These are phyloP conservation scores for Hemileccinum impolitum DNA, from an alignment of 768 basidiomycete genomes.

Conservation along the genomic window DNA sequence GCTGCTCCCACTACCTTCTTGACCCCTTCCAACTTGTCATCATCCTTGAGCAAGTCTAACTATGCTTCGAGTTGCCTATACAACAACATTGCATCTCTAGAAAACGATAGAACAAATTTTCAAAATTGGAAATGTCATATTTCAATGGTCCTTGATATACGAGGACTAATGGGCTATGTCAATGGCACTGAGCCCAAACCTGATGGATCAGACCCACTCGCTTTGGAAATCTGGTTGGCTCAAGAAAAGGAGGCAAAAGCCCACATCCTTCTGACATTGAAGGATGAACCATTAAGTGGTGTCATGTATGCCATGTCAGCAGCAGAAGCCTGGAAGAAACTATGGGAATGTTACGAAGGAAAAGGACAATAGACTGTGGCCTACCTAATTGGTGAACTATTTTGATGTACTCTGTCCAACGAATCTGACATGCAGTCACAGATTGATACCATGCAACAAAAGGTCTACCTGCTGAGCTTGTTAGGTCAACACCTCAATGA, in stretches of 20 bases:
- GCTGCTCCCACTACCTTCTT: too few relatives aligned
- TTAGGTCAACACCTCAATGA: background rate
- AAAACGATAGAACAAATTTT: constrained; percentile 9
- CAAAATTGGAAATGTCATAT: constrained; percentile 10
- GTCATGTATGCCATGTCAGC: constrained; percentile 13
- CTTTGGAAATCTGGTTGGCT: too few relatives aligned
- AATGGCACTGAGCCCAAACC: too few relatives aligned
- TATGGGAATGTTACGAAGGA: constrained; percentile 17
- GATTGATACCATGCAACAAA: background rate
- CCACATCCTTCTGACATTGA: constrained; percentile 23
- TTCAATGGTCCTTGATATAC: constrained; percentile 18
- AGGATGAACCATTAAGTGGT: constrained; percentile 20
- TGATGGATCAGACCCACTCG: too few relatives aligned
- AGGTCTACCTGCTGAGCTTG: background rate
- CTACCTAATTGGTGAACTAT: constrained; percentile 22
- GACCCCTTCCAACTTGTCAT: too few relatives aligned
- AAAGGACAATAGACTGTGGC: constrained; percentile 22
- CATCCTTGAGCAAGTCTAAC: too few relatives aligned
- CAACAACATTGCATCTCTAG: background rate
- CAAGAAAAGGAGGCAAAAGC: constrained; percentile 16
- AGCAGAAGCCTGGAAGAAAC: constrained; percentile 19
- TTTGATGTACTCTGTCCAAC: constrained; percentile 18
- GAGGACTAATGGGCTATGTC: background rate
- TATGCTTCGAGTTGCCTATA: too few relatives aligned
- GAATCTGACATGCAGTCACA: too few relatives aligned